phyloP scores from a whole-genome alignment of 495 filamentous ascomycete species.

The Parathielavia appendiculata region DNA sequence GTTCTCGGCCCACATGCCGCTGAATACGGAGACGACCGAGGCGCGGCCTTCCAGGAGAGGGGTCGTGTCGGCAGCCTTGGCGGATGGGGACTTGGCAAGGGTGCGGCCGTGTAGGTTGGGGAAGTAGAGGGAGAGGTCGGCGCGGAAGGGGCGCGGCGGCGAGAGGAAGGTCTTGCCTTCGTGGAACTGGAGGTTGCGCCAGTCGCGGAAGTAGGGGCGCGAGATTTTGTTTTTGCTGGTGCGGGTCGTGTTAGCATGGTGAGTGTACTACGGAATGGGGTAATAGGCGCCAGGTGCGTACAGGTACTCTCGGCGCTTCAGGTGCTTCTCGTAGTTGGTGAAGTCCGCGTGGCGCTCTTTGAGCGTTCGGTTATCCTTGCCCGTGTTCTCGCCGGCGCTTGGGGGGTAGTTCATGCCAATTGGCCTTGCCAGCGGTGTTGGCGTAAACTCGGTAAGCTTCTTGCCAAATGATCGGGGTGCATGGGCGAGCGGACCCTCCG shows the following conservation, averaged over 20 bases:
- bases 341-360: conserved; percentile 72
- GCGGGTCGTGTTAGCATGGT: background rate
- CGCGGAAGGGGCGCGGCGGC: conserved; percentile 67
- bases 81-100: conserved; percentile 43
- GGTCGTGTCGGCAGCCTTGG: conserved; percentile 58
- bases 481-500: conserved; percentile 38
- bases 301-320: conserved; percentile 66
- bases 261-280: background rate
- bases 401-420: conserved; percentile 76
- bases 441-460: conserved; percentile 54
- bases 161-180: conserved; percentile 86
- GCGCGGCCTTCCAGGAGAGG: conserved; percentile 62
- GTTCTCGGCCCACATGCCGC: conserved; percentile 73
- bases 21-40: conserved; percentile 74
- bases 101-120: conserved; percentile 84
- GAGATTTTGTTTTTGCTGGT: conserved; percentile 54
- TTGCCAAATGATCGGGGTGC: conserved; percentile 54
- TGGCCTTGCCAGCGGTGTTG: conserved; percentile 66
- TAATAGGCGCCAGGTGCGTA: conserved; percentile 42
- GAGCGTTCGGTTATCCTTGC: conserved; percentile 61
- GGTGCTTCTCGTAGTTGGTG: conserved; percentile 76
- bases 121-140: conserved; percentile 77
- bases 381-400: conserved; percentile 69
- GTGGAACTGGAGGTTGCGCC: conserved; percentile 71
- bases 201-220: conserved; percentile 91